Evolutionary conservation across 2,329 filamentous ascomycete genomes (phyloP).

Genomic region (Davidsoniella eucalypti): DNA sequence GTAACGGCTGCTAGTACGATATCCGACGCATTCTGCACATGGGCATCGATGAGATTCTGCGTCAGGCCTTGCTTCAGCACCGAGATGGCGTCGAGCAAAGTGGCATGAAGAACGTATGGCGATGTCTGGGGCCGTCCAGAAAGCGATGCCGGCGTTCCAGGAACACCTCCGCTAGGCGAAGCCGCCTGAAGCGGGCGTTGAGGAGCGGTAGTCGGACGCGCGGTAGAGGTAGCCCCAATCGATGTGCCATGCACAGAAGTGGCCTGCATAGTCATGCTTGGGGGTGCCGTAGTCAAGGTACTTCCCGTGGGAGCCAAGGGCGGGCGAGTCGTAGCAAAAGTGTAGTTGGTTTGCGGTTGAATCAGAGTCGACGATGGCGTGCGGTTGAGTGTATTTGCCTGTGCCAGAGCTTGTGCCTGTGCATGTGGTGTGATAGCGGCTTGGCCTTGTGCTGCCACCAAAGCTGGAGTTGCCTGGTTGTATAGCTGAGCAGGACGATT

Average conservation of each 20-base stretch:
- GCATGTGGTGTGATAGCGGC: slow-evolving; percentile 9
- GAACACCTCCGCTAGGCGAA: slow-evolving; percentile 4
- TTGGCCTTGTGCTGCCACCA: slow-evolving; percentile 10
- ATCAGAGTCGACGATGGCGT: background rate
- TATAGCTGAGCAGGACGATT: slow-evolving; percentile 5
- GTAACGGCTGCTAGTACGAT: slow-evolving; percentile 38
- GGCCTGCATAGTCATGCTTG: too few relatives aligned
- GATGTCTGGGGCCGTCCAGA: slow-evolving; percentile 5
- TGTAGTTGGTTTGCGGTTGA: slow-evolving; percentile 2
- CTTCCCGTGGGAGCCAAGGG: background rate
- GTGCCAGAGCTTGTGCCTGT: slow-evolving; percentile 6
- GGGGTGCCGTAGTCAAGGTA: too few relatives aligned
- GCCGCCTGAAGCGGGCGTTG: slow-evolving; percentile 8
- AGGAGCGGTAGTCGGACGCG: background rate
- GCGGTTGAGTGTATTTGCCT: slow-evolving; percentile 5
- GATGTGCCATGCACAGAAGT: background rate
- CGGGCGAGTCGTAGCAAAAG: background rate
- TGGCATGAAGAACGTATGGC: slow-evolving; percentile 27
- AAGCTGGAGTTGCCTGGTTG: slow-evolving; percentile 7
- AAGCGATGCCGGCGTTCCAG: slow-evolving; percentile 7
- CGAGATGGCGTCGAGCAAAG: slow-evolving; percentile 26
- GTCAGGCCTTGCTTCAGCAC: slow-evolving; percentile 31
- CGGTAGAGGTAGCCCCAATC: background rate
- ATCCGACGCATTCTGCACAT: slow-evolving; percentile 27
- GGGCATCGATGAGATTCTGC: slow-evolving; percentile 28